Percentiles rank a stretch among this genome's conserved stretches.
Conservation (phyloP, 768 basidiomycete genomes). For the Mrakia blollopis region DNA sequence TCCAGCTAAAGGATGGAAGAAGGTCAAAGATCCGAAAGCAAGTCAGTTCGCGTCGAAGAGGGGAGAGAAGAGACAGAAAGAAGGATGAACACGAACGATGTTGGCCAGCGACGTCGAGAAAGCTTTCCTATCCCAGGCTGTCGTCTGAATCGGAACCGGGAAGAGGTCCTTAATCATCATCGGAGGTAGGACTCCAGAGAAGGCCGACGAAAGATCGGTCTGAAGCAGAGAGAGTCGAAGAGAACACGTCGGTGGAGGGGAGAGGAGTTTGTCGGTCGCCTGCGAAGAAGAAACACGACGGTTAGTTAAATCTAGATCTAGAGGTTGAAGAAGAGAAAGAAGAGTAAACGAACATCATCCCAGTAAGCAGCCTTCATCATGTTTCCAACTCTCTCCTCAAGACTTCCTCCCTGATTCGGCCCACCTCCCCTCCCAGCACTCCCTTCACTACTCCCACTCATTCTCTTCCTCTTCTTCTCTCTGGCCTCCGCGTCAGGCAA, state of each 20-base stretch:
- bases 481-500: constrained; percentile 6
- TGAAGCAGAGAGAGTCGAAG: not conserved
- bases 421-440: not conserved
- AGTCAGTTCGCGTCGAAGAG: not conserved
- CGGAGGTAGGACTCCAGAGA: not conserved
- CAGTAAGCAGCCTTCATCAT: constrained; percentile 30
- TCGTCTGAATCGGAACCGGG: constrained; percentile 1
- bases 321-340: too few relatives aligned
- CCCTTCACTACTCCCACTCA: not conserved
- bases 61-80: not conserved
- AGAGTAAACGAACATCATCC: constrained; percentile 18
- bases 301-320: too few relatives aligned
- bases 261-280: constrained; percentile 12
- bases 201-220: not conserved
- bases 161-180: not conserved
- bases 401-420: not conserved
- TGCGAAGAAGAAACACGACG: not conserved
- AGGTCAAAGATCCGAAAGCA: not conserved
- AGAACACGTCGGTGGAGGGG: not conserved
- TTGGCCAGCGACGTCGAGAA: not conserved
- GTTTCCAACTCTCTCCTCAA: constrained; percentile 17
- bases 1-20: not conserved
- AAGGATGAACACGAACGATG: not conserved
- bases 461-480: constrained; percentile 1
- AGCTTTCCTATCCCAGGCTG: constrained; percentile 4